Evolutionary conservation across 148 eudicot genomes (phyloP), one percentile per base, ranked within the genome.

Genomic region (Fagopyrum homotropicum): DNA sequence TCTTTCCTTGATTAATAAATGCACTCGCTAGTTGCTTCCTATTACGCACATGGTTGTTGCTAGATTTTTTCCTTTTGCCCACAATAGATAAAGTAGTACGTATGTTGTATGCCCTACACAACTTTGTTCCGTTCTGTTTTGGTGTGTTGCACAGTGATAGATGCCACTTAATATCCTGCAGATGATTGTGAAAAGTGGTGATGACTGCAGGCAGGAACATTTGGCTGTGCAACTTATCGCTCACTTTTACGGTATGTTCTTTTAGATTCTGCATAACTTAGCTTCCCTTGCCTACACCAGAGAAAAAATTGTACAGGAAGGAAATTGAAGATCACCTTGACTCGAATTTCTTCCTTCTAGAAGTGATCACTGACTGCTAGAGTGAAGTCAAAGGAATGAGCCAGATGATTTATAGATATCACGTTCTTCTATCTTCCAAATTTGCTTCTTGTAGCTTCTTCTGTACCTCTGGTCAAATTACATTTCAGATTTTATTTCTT

Each of bases 191-290:
- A 95, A 95, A 87, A 95, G 98, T 79, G 98, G 98, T 45, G 98
- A 95, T 88, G 98, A 95, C 84, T 95, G 98, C 80, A 83, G 98
- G 79, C 98, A 95, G 88, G 98, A 95, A 79, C 98, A 95, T 87
- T 88, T 95, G 76, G 97, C 98, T 48, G 97, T 95, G 70, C 98
- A 95, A 81, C 97, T 95, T 76, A 95, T 95, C 26, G 88, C 89
- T 76, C 98, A 95, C 85, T 95, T 95, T 78, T 95, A 90, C 73
- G 97, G 98, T 92, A 80, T 76, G 91, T 49, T 72, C 47, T 77
- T 26, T 15, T 45, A 26, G 16, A 60, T 71, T 66, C 48, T 66
- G 16, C 71, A 35, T 7, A 66, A 40, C 7, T 66, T 35, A 12
- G 40, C 3, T 6, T 66, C 71, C 16, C 71, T 30, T 15, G 9